Evolutionary conservation across 108 stramenopile species (phyloP), one percentile per base, ranked within the genome.

Genomic region (Nitzschia putrida): DNA sequence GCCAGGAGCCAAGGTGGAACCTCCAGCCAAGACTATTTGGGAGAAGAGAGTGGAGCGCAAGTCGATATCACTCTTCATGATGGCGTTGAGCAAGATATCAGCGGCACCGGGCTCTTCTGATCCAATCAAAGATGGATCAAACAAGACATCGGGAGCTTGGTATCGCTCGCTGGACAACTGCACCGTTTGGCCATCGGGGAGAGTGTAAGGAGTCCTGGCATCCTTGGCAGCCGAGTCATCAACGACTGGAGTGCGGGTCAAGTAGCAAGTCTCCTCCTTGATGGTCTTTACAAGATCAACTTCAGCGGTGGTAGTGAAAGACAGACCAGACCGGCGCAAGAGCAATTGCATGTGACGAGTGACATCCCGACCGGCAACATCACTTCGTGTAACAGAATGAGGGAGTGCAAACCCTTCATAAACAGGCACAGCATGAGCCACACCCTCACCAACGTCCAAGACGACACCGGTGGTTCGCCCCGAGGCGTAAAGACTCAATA

Each of bases 361-460:
- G 16, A 98, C 93, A 72, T 97, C 97, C n/a, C 94, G 80, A 14
- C 98, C 98, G 9, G 90, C 98, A 7, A 98, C 70, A 79, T 99
- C 98, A 67, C 88, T 83, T 26, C 97, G 80, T 12, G 86, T 77
- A 50, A 98, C 89, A 25, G 97, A 94, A 83, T 97, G 96, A 22
- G 91, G 94, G 68, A 97, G 82, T 20, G 97, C 96, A 61, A 93
- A 97, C 16, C 99, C 99, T 61, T 98, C 98, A 79, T 97, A 98
- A 8, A 99, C 97, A 9, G 98, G 97, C 21, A 97, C 91, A 23
- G 92, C 95, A 72, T 98, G 98, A 4, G 96, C 90, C 12, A 98
- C 95, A 12, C 95, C 97, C 68, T 98, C 96, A 18, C 99, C 99
- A 18, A 95, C 87, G 83, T 99, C 99, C 63, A 99, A 77, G 18